Base-by-base conservation (phyloP, 75 land plant species). In the Isoetes taiwanensis region DNA sequence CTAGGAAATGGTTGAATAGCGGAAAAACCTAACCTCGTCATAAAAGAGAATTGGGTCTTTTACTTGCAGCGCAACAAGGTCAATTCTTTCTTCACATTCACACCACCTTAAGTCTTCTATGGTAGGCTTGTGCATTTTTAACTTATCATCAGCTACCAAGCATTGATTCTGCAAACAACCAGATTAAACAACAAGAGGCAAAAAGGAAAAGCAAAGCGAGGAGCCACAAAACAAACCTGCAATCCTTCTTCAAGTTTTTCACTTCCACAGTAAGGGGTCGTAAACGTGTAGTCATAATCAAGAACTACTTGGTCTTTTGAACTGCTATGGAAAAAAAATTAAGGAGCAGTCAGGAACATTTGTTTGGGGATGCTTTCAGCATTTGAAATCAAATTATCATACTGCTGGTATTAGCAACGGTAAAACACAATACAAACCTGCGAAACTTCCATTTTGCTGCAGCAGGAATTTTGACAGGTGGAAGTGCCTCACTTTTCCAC, bases 271-370 rank as follows among this genome's bases (percentile, higher is more conserved):
- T 93, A 93, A 25, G 95, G 85, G 17, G 98, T 88, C 16, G 98
- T 93, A 65, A 84, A 93, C 23, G 98, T 93, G 60, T 93, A 93
- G 65, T 93, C 98, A 75, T 93, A 93, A 56, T 93, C 96, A 28
- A 93, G 71, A 43, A 88, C 76, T 56, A 84, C 77, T 71, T 84
- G 79, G 67, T 88, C 61, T 24, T 48, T 68, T 17, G 90, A 90
- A 46, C 88, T 88, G 69, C 98, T 91, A 74, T 32, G 33, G 31
- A 21, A 10, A 52, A 29, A 73, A 8, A 29, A 34, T 19, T 50
- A 24, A 0, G 27, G 26, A 19, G 26, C 1, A 12, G 0, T 28
- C 53, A 50, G 12, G 26, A 24, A 23, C 53, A 11, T 28, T 16
- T 25, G 32, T 21, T 17, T 31, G 19, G 14, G 12, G 14, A 37